Conservation (phyloP, 2,329 filamentous ascomycete species). For the Colletotrichum limetticola region DNA sequence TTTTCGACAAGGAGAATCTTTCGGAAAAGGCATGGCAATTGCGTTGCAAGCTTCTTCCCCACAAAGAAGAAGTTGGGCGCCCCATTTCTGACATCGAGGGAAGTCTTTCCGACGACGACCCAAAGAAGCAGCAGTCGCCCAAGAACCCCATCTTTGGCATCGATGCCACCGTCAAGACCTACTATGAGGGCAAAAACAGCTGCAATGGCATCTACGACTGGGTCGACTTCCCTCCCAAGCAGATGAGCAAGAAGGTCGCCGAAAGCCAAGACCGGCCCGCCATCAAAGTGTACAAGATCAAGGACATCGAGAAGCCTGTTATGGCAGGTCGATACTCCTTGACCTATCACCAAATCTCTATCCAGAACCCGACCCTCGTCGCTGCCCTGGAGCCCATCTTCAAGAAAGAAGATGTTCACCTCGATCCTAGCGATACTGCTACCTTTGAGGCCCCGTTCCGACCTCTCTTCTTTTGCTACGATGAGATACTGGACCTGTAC, state of each 20-base stretch:
- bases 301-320: conserved; percentile 52
- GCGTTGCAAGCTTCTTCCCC: conserved; percentile 44
- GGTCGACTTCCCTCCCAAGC: conserved; percentile 54
- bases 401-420: conserved; percentile 51
- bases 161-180: conserved; percentile 48
- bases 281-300: conserved; percentile 59
- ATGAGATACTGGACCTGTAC: conserved; percentile 50
- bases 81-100: conserved; percentile 34
- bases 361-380: conserved; percentile 56
- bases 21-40: conserved; percentile 45
- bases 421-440: conserved; percentile 49
- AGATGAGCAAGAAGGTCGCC: conserved; percentile 50
- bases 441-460: conserved; percentile 53
- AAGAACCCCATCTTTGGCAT: conserved; percentile 40
- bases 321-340: conserved; percentile 51
- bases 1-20: conserved; percentile 27
- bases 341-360: conserved; percentile 52
- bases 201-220: conserved; percentile 44
- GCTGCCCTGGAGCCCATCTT: conserved; percentile 55
- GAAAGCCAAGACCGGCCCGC: conserved; percentile 51
- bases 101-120: conserved; percentile 26
- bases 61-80: conserved; percentile 33
- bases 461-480: conserved; percentile 56
- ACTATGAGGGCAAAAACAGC: conserved; percentile 50
- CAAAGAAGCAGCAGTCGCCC: conserved; percentile 7